Base-by-base conservation (phyloP, 495 filamentous ascomycete species). In the Cryomyces minteri region DNA sequence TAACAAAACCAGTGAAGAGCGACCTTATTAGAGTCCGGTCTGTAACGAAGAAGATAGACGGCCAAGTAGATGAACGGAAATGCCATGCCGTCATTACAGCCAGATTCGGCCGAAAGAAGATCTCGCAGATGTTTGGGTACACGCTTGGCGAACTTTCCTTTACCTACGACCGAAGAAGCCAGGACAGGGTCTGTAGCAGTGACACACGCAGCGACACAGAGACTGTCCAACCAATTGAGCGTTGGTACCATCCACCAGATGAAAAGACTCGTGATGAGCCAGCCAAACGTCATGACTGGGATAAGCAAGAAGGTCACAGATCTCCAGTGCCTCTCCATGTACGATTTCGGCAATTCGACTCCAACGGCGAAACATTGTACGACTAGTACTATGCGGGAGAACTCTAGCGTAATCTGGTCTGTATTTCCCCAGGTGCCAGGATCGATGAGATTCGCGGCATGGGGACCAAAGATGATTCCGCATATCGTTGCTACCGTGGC, bases 361-460 rank as follows among this genome's bases (percentile, higher is more conserved):
- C 92, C 92, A 47, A 99, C 85, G 64, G 92, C 92, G 60, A 99
- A 99, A 70, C 92, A 99, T 69, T 99, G 92, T 34, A 99, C 92
- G 45, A 96, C 92, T 32, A 99, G 73, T 48, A 99, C 92, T 53
- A 99, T 88, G 47, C 92, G 79, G 8, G 88, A 94, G 69, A 88
- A 94, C 59, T 99, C 92, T 46, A 96, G 76, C 4, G 92, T 96
- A 56, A 94, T 82, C 53, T 92, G 85, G 64, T 99, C 92, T 41
- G 82, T 73, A 57, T 87, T 94, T 38, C 88, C 88, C 92, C 92
- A 99, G 46, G 72, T 63, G 6, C 61, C 48, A 5, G 92, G 92
- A 54, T 90, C 71, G 62, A 99, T 92, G 34, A 94, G 71, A 55
- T 88, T 82, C 44, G 88, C 88, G 10, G 82, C 90, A 70, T 94